Conservation (phyloP, 495 filamentous ascomycete genomes). For the Daldinia grandis region DNA sequence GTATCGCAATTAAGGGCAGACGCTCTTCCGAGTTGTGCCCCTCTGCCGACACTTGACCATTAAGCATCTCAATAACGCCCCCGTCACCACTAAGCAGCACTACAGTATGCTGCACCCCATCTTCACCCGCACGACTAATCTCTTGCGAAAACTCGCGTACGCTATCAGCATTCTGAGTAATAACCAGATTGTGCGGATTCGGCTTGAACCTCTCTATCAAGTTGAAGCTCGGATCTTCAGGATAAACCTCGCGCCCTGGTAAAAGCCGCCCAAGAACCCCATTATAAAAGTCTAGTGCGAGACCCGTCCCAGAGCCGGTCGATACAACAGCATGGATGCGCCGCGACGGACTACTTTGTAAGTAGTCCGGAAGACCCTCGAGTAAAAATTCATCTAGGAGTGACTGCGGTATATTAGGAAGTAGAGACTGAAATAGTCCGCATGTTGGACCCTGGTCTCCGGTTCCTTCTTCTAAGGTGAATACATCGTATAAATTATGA, state of each 20-base stretch:
- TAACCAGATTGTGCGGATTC: constrained; percentile 55
- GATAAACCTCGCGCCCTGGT: constrained; percentile 41
- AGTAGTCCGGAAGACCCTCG: constrained; percentile 45
- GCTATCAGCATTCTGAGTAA: constrained; percentile 67
- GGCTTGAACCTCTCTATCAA: constrained; percentile 23
- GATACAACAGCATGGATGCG: constrained; percentile 75
- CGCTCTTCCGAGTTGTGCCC: background rate
- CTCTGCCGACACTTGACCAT: constrained; percentile 49
- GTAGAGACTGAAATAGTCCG: constrained; percentile 36
- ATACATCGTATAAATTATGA: constrained; percentile 44
- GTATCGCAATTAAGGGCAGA: constrained; percentile 67
- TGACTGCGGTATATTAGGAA: constrained; percentile 44
- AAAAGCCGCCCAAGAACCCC: constrained; percentile 67
- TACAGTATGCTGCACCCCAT: constrained; percentile 57
- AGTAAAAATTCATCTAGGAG: constrained; percentile 45
- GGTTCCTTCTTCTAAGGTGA: constrained; percentile 45
- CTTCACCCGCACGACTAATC: constrained; percentile 52
- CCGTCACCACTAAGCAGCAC: constrained; percentile 88
- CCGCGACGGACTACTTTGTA: constrained; percentile 41
- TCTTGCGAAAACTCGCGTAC: constrained; percentile 67
- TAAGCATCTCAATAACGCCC: constrained; percentile 79
- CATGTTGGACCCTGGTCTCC: constrained; percentile 40
- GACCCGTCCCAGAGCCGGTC: constrained; percentile 72
- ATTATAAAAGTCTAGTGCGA: constrained; percentile 65
- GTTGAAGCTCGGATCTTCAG: constrained; percentile 4